Base-by-base conservation (phyloP, 1,139 yeast species). In the Lodderomyces theae region DNA sequence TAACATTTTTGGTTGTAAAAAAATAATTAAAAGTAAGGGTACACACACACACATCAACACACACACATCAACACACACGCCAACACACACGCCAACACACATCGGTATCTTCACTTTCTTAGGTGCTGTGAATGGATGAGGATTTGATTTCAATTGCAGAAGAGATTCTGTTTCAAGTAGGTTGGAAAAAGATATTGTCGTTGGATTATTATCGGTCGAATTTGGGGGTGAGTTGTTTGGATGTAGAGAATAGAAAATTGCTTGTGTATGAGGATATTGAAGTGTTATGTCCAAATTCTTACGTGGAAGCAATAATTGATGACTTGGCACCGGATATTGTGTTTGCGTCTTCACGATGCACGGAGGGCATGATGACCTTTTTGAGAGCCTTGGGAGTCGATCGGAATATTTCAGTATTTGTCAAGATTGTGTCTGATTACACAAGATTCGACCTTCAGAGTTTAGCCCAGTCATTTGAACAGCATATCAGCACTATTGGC, bases 251-350 rank as follows among this genome's bases (percentile, higher is more conserved):
- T 18, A 28, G 34, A 26, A 36, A 17, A 3, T 28, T 46, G 3
- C 35, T 28, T 9, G 38, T 46, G 6, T 42, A 37, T 37, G 50
- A 48, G 22, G 51, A 48, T 39, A 41, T 38, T 37, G 44, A 42
- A 23, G 26, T 42, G 18, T 31, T 35, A 12, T 35, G 35, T 33
- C 45, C 46, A 19, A 23, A 31, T 8, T 40, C 31, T 5, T 45
- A 45, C 16, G 38, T 46, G n/a, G 43, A 38, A 22, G 33, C 45
- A 17, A 36, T 46, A 3, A 40, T 49, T 11, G 44, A 39, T 35
- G 50, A 49, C 17, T 31, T 45, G 11, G 31, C 35, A 13, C 51
- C 50, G 10, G 43, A 34, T 10, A 22, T 34, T 13, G 31, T 49
- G 1, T 42, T 45, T 28, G 30, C 35, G 5, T 42, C 47, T 16